These are phyloP conservation scores for Leccinum subspadiceum DNA, from an alignment of 1,284 basidiomycete species.

Conservation along the genomic window DNA sequence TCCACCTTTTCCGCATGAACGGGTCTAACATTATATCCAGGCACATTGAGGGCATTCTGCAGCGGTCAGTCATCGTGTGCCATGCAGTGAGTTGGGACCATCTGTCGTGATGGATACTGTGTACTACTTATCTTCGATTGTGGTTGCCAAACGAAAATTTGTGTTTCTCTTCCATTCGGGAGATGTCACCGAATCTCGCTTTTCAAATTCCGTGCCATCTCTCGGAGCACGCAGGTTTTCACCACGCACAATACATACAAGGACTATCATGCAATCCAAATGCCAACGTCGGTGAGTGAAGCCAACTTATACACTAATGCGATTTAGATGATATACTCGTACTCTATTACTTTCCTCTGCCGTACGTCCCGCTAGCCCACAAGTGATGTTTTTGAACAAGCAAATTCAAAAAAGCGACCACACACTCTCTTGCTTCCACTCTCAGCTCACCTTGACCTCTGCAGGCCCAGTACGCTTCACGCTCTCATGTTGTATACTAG, in stretches of 20 bases:
- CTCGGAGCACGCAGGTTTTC: background rate
- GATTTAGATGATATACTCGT: background rate
- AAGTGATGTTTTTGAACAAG: background rate
- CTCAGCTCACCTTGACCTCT: background rate
- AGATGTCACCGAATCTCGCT: background rate
- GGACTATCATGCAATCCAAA: background rate
- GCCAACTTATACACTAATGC: background rate
- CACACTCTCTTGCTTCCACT: background rate
- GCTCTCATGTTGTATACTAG: background rate
- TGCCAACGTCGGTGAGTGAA: background rate
- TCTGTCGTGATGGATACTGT: slow-evolving; percentile 69
- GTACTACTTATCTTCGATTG: slow-evolving; percentile 48
- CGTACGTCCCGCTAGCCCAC: background rate
- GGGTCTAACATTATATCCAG: slow-evolving; percentile 37
- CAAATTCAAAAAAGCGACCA: background rate
- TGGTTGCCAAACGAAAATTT: slow-evolving; percentile 30
- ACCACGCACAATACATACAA: background rate
- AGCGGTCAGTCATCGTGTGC: slow-evolving; percentile 69
- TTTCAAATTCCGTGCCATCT: background rate
- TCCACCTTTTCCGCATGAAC: background rate
- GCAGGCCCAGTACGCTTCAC: background rate
- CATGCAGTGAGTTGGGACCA: slow-evolving; percentile 62
- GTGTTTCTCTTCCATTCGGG: background rate
- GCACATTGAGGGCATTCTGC: slow-evolving; percentile 64
- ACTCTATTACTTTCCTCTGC: background rate